These are phyloP conservation scores for Exophiala xenobiotica DNA, from an alignment of 2,329 filamentous ascomycete genomes.

Conservation along the genomic window DNA sequence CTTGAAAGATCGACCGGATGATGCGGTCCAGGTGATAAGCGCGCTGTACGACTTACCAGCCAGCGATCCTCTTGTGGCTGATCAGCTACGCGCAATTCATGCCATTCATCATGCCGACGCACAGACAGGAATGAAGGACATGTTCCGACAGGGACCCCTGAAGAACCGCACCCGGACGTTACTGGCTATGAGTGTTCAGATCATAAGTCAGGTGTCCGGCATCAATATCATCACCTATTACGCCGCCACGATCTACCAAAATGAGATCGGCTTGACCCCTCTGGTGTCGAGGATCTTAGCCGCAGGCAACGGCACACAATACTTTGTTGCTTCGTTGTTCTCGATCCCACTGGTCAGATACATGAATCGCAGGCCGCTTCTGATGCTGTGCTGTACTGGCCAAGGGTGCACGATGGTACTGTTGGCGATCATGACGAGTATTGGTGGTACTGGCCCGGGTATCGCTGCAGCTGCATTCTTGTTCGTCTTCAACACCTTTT, in stretches of 20 bases:
- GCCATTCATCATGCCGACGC: background rate
- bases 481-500: slow-evolving; percentile 61
- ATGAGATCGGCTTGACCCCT: slow-evolving; percentile 41
- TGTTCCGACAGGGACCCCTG: slow-evolving; percentile 41
- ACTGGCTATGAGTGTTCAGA: slow-evolving; percentile 52
- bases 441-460: slow-evolving; percentile 46
- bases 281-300: slow-evolving; percentile 51
- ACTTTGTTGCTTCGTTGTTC: slow-evolving; percentile 52
- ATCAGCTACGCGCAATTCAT: background rate
- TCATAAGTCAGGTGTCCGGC: slow-evolving; percentile 52
- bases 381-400: slow-evolving; percentile 67
- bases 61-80: slow-evolving; percentile 43
- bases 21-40: slow-evolving; percentile 48
- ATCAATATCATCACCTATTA: slow-evolving; percentile 50
- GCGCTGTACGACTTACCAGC: slow-evolving; percentile 49
- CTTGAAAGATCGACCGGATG: slow-evolving; percentile 54
- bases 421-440: slow-evolving; percentile 45
- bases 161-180: slow-evolving; percentile 47
- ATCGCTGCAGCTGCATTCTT: slow-evolving; percentile 57
- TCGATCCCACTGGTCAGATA: slow-evolving; percentile 53
- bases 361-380: slow-evolving; percentile 62
- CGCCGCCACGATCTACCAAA: slow-evolving; percentile 44
- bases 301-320: slow-evolving; percentile 55
- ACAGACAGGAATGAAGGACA: slow-evolving; percentile 40
- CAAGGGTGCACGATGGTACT: slow-evolving; percentile 68